Evolutionary conservation across 305 asterid species (phyloP).

Genomic region (Ajuga reptans): DNA sequence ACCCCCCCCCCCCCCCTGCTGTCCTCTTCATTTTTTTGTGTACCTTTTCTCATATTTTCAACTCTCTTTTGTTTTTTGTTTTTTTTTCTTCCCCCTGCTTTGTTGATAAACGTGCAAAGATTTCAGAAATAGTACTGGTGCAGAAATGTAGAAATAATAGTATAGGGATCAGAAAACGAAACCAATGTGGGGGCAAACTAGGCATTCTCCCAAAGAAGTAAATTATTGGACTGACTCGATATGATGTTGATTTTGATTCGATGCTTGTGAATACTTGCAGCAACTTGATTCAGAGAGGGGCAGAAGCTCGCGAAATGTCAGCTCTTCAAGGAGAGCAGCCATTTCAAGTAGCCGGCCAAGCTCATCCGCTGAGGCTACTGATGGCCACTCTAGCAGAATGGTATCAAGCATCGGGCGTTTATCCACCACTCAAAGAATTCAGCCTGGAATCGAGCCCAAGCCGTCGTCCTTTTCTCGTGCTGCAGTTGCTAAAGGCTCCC

Average conservation of each 20-base stretch:
- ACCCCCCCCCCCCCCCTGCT: no score
- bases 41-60: no score
- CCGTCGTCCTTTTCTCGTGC: constrained; percentile 54
- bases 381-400: constrained; percentile 50
- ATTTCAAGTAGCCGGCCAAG: constrained; percentile 63
- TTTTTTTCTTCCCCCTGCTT: no score
- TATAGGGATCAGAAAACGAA: no score
- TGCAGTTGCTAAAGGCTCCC: constrained; percentile 45
- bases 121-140: no score
- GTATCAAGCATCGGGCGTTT: constrained; percentile 63
- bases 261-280: constrained; percentile 31
- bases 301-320: constrained; percentile 50
- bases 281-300: constrained; percentile 64
- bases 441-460: constrained; percentile 40
- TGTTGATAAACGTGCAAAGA: no score
- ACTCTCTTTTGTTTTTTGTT: no score
- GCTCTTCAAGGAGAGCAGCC: constrained; percentile 75
- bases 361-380: constrained; percentile 65
- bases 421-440: constrained; percentile 51
- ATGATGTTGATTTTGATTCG: background rate
- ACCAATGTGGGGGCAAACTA: no score
- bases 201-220: background rate
- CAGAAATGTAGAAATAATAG: no score
- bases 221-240: background rate
- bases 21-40: no score